Percentiles rank a stretch among this genome's conserved stretches.
These are phyloP conservation scores for Gossypium raimondii DNA, from an alignment of 345 rosid genomes.

Conservation along the genomic window DNA sequence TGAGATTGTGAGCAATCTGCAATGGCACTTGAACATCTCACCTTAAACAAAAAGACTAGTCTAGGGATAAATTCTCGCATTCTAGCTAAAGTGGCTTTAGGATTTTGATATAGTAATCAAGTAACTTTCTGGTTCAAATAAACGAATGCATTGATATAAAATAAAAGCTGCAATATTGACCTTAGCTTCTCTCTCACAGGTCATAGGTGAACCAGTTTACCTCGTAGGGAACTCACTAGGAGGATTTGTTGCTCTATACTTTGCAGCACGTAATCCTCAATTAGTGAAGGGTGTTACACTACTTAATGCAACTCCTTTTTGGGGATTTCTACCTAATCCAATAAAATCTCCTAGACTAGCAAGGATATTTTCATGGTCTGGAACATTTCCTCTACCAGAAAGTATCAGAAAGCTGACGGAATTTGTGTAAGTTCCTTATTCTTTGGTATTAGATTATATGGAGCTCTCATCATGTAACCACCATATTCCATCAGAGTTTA, in stretches of 20 bases:
- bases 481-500: too few relatives aligned
- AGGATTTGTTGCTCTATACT: constrained; percentile 80
- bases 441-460: constrained; percentile 3
- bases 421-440: constrained; percentile 51
- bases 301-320: constrained; percentile 92
- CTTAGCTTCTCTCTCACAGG: constrained; percentile 38
- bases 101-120: background rate
- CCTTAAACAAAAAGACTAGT: background rate
- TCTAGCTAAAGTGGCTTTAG: background rate
- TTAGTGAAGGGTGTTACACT: constrained; percentile 84
- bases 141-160: background rate
- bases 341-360: constrained; percentile 64
- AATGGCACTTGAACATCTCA: too few relatives aligned
- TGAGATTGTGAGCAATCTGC: too few relatives aligned
- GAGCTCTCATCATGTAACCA: background rate
- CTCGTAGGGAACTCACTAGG: constrained; percentile 89
- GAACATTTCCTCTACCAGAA: constrained; percentile 79
- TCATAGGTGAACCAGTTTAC: constrained; percentile 83
- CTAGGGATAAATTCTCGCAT: background rate
- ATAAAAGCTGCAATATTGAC: background rate
- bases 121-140: background rate
- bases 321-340: constrained; percentile 94
- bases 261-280: constrained; percentile 78
- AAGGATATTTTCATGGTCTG: constrained; percentile 74
- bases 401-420: constrained; percentile 68